Evolutionary conservation across 768 basidiomycete genomes (phyloP).

Genomic region (Albatrellus ellisii): DNA sequence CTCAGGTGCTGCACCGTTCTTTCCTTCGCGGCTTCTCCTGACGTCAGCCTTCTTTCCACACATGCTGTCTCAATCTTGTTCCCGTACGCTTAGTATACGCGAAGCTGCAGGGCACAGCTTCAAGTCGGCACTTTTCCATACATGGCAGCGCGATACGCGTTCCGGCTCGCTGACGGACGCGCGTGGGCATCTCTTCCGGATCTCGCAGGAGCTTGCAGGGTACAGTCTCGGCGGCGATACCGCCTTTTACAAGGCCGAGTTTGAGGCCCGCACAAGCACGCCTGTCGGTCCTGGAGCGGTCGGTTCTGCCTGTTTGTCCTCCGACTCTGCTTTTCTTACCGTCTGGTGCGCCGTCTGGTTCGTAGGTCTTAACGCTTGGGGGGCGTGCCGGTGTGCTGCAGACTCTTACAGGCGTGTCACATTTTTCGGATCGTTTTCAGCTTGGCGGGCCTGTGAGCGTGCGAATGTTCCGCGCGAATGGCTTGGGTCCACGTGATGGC

Average conservation of each 20-base stretch:
- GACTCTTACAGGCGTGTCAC: conserved; percentile 37
- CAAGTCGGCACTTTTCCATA: conserved; percentile 79
- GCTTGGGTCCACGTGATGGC: conserved; percentile 68
- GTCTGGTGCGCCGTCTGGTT: neutral
- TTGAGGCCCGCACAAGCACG: conserved; percentile 50
- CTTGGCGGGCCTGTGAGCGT: conserved; percentile 85
- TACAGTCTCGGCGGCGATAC: conserved; percentile 78
- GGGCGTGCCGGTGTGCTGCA: conserved; percentile 61
- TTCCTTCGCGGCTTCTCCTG: neutral
- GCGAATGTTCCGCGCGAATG: conserved; percentile 61
- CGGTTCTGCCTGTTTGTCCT: conserved; percentile 17
- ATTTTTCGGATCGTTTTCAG: conserved; percentile 82
- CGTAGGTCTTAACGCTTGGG: conserved; percentile 62
- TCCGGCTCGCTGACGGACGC: conserved; percentile 56
- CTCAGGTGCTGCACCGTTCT: conserved; percentile 49
- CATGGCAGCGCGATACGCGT: conserved; percentile 61
- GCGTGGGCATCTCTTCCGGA: conserved; percentile 45
- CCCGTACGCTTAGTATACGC: conserved; percentile 63
- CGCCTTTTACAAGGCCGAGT: conserved; percentile 60
- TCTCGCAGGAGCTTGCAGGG: conserved; percentile 63
- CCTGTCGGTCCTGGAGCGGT: conserved; percentile 46
- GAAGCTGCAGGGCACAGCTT: conserved; percentile 66
- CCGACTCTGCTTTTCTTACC: neutral
- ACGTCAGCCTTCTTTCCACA: conserved; percentile 20
- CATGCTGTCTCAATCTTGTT: no score